Evolutionary conservation across 805 yeast genomes (phyloP).

Genomic region (Hanseniaspora occidentalis): DNA sequence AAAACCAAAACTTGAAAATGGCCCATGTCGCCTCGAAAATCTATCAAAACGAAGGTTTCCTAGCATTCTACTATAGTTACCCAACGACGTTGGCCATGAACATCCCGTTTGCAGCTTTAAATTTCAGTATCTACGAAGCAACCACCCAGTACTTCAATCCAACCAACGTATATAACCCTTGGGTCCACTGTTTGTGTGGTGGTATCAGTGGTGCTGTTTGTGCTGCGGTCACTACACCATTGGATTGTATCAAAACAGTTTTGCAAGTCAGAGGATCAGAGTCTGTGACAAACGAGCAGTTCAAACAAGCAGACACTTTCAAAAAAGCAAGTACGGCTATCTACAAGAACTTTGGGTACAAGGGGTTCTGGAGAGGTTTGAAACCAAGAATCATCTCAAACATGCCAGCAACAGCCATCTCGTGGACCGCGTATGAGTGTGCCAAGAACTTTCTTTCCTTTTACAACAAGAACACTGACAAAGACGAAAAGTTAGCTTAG

Average conservation of each 20-base stretch:
- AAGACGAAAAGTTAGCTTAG: neutral
- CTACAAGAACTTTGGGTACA: constrained; percentile 42
- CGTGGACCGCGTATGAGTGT: constrained; percentile 98
- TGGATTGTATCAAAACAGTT: constrained; percentile 86
- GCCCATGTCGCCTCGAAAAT: constrained; percentile 27
- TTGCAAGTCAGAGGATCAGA: constrained; percentile 65
- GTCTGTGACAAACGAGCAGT: constrained; percentile 26
- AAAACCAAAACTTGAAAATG: constrained; percentile 10
- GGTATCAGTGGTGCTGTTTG: constrained; percentile 91
- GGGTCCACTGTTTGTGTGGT: constrained; percentile 84
- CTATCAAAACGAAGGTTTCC: constrained; percentile 50
- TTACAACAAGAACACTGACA: neutral
- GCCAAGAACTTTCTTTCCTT: constrained; percentile 44
- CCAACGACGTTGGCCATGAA: constrained; percentile 89
- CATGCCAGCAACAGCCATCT: constrained; percentile 91
- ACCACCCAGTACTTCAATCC: constrained; percentile 74
- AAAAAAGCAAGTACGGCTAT: constrained; percentile 58
- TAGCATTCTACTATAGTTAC: constrained; percentile 83
- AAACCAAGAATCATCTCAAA: constrained; percentile 85
- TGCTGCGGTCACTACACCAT: constrained; percentile 88
- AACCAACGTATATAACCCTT: constrained; percentile 65
- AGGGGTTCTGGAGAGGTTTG: constrained; percentile 72
- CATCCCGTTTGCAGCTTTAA: constrained; percentile 89
- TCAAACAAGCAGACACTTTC: constrained; percentile 51
- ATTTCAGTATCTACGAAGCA: constrained; percentile 86